Conservation (phyloP, 176 grass and related monocot genomes). For the Cenchrus purpureus region DNA sequence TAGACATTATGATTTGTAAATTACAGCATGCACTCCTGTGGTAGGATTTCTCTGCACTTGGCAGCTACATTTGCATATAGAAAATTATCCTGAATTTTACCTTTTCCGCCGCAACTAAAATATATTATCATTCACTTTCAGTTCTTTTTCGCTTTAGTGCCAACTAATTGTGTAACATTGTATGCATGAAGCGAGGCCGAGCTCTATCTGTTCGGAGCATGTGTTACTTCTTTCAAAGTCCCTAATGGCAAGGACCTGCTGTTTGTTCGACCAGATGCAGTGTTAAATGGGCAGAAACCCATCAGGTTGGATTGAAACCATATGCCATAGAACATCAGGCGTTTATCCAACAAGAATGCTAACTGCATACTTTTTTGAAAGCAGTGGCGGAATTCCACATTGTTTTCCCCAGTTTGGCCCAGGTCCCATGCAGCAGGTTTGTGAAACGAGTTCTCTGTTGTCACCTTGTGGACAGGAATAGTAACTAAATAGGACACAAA, state of each 20-base stretch:
- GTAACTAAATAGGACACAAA: neutral
- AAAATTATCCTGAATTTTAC: slow-evolving; percentile 9
- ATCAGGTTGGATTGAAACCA: slow-evolving; percentile 64
- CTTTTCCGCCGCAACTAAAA: neutral
- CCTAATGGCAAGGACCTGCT: slow-evolving; percentile 80
- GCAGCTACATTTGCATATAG: neutral
- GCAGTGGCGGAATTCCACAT: slow-evolving; percentile 96
- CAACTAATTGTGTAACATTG: slow-evolving; percentile 33
- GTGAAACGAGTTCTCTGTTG: slow-evolving; percentile 29
- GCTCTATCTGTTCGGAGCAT: slow-evolving; percentile 90
- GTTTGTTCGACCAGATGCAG: slow-evolving; percentile 94
- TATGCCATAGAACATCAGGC: slow-evolving; percentile 30
- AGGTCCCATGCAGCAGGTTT: slow-evolving; percentile 87
- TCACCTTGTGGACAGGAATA: neutral
- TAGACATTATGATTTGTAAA: neutral
- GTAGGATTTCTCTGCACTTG: neutral
- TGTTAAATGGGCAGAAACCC: slow-evolving; percentile 91
- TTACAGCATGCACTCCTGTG: neutral
- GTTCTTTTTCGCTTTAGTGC: neutral
- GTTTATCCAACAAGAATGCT: slow-evolving; percentile 31
- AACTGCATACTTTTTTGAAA: slow-evolving; percentile 47
- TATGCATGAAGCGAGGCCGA: slow-evolving; percentile 78
- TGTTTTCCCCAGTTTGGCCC: slow-evolving; percentile 99
- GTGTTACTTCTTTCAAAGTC: slow-evolving; percentile 88
- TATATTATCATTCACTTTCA: neutral